phyloP scores from a whole-genome alignment of 2,329 filamentous ascomycete species.

The Aspergillus piperis region DNA sequence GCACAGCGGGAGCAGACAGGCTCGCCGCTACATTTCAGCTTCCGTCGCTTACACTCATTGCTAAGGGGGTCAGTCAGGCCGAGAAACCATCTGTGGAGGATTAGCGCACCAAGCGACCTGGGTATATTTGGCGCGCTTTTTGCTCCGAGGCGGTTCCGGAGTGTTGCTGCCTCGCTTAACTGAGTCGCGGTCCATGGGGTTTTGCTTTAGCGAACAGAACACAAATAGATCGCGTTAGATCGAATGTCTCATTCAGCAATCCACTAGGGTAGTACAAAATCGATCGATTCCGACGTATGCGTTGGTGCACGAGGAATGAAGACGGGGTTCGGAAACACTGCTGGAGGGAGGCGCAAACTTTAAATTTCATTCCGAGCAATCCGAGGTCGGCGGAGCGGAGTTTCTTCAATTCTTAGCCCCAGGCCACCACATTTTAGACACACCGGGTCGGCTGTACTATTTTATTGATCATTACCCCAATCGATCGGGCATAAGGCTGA shows the following conservation, averaged over 20 bases:
- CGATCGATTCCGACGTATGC: not conserved
- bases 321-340: not conserved
- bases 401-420: not conserved
- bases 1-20: conserved; percentile 66
- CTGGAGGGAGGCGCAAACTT: not conserved
- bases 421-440: too few species aligned
- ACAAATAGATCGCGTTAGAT: not conserved
- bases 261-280: not conserved
- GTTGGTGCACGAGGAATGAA: too few species aligned
- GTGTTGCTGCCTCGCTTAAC: conserved; percentile 9
- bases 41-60: conserved; percentile 74
- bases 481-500: not conserved
- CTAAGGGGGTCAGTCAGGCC: conserved; percentile 38
- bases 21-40: conserved; percentile 74
- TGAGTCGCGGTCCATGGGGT: conserved; percentile 10
- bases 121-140: conserved; percentile 40
- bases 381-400: conserved; percentile 1
- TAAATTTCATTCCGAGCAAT: conserved; percentile 3
- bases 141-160: conserved; percentile 25
- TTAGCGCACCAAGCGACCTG: conserved; percentile 37
- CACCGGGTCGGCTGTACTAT: too few species aligned
- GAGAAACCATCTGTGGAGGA: not conserved
- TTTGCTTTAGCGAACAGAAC: not conserved
- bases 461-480: too few species aligned
- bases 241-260: not conserved